Conservation (phyloP, 2,329 filamentous ascomycete species). For the Colletotrichum sidae region DNA sequence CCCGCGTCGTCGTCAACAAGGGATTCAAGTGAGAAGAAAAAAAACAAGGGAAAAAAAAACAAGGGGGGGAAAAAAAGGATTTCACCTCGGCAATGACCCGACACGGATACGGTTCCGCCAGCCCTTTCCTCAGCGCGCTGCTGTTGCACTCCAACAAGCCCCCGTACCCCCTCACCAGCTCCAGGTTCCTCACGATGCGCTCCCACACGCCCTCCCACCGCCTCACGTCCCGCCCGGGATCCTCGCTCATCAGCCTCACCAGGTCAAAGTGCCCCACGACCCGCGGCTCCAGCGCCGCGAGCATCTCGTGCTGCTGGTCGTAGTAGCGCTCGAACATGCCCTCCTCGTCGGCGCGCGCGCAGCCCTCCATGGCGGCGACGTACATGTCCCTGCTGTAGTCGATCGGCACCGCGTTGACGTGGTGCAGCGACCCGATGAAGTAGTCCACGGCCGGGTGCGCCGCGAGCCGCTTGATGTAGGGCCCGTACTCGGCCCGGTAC, state of each 20-base stretch:
- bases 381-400: slow-evolving; percentile 84
- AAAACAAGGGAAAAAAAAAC: slow-evolving; percentile 1
- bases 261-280: slow-evolving; percentile 96
- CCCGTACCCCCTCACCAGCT: slow-evolving; percentile 76
- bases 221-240: slow-evolving; percentile 71
- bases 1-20: too few relatives aligned
- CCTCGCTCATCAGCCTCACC: slow-evolving; percentile 81
- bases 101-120: slow-evolving; percentile 90
- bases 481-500: slow-evolving; percentile 76
- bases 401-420: slow-evolving; percentile 87
- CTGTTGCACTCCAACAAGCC: slow-evolving; percentile 93
- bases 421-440: slow-evolving; percentile 93
- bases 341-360: slow-evolving; percentile 69
- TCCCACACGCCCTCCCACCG: slow-evolving; percentile 76
- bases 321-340: slow-evolving; percentile 87
- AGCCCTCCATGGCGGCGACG: slow-evolving; percentile 65
- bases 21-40: not conserved
- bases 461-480: slow-evolving; percentile 69
- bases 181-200: slow-evolving; percentile 79
- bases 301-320: slow-evolving; percentile 87
- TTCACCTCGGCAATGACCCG: slow-evolving; percentile 79
- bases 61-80: slow-evolving; percentile 33
- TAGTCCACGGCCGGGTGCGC: slow-evolving; percentile 79
- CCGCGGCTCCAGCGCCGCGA: slow-evolving; percentile 75
- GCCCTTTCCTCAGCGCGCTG: slow-evolving; percentile 86